phyloP scores from a whole-genome alignment of 2,329 filamentous ascomycete species.

The Aureobasidium namibiae region DNA sequence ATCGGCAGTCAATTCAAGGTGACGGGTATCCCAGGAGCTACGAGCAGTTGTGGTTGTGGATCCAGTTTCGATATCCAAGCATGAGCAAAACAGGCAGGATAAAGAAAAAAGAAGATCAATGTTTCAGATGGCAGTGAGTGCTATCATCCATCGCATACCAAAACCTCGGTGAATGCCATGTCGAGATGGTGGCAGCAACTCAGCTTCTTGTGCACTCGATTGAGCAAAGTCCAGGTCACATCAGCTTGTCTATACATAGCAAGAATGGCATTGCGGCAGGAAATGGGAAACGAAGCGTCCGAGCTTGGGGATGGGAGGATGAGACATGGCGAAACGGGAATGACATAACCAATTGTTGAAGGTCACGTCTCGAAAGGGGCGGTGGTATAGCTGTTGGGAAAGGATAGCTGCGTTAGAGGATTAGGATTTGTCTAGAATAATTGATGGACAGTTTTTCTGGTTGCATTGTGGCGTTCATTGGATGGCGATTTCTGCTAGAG shows the following conservation, averaged over 20 bases:
- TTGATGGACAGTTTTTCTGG: background rate
- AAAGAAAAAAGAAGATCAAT: background rate
- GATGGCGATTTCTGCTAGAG: background rate
- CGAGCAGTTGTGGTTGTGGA: conserved; percentile 92
- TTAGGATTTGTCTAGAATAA: background rate
- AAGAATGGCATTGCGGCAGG: background rate
- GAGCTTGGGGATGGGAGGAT: background rate
- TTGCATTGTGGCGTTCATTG: background rate
- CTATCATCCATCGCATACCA: no score
- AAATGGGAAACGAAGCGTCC: background rate
- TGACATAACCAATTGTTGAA: background rate
- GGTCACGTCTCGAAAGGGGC: background rate
- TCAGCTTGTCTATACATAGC: no score
- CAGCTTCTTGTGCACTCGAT: background rate
- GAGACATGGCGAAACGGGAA: conserved; percentile 2
- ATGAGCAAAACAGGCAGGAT: background rate
- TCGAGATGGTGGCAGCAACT: background rate
- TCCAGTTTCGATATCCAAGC: conserved; percentile 85
- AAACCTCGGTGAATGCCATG: background rate
- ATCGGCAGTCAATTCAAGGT: conserved; percentile 96
- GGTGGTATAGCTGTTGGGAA: background rate
- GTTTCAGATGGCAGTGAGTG: background rate
- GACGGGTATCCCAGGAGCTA: conserved; percentile 82
- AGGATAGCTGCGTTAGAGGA: background rate
- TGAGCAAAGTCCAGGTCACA: background rate